Evolutionary conservation across 2,329 filamentous ascomycete genomes (phyloP).

Genomic region (Fusarium nisikadoi): DNA sequence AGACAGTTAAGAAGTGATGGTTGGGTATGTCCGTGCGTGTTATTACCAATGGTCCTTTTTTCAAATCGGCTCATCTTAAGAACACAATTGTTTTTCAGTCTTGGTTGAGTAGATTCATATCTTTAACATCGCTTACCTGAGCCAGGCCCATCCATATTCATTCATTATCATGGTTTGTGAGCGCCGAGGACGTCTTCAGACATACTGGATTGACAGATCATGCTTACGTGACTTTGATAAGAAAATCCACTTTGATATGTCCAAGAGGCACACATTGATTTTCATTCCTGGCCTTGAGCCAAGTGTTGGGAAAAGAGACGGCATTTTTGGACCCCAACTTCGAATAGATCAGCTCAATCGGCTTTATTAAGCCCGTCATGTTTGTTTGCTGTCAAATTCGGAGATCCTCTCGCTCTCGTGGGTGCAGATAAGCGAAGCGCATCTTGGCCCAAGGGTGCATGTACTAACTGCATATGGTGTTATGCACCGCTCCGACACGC

Average conservation of each 20-base stretch:
- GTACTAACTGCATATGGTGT: slow-evolving; percentile 16
- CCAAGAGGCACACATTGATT: not conserved
- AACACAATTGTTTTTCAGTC: not conserved
- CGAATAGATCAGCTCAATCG: not conserved
- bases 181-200: not conserved
- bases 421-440: slow-evolving; percentile 16
- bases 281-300: not conserved
- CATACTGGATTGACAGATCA: not conserved
- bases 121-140: not conserved
- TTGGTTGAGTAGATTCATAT: not conserved
- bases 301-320: not conserved
- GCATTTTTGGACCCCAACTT: not conserved
- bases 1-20: not conserved
- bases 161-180: not conserved
- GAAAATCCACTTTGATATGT: not conserved
- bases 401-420: not conserved
- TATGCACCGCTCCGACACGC: slow-evolving; percentile 14
- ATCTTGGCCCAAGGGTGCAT: not conserved
- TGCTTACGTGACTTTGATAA: not conserved
- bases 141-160: not conserved
- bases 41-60: not conserved
- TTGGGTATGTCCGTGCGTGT: not conserved
- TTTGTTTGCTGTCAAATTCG: not conserved
- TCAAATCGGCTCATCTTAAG: not conserved
- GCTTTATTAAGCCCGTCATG: not conserved